Conservation (phyloP, 1,284 basidiomycete species). For the Rhizopogon parksii region DNA sequence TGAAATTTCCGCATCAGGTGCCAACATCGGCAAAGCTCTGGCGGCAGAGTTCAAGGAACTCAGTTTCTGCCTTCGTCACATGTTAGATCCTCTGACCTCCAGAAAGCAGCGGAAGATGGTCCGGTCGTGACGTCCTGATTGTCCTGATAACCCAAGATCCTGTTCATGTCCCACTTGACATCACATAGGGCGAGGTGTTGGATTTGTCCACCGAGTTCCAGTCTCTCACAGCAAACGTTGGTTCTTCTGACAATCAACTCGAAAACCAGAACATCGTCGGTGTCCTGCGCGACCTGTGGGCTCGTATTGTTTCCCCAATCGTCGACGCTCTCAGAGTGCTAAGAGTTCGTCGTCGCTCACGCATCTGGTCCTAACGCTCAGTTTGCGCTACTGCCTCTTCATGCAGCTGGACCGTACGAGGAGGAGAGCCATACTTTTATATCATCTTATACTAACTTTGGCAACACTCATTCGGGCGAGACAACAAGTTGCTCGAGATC, state of each 20-base stretch:
- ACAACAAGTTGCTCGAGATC: neutral
- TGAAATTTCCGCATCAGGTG: neutral
- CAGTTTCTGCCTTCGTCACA: constrained; percentile 7
- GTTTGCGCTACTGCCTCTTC: constrained; percentile 27
- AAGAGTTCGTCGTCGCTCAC: neutral
- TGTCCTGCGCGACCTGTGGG: constrained; percentile 21
- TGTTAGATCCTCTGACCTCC: constrained; percentile 14
- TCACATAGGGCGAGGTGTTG: neutral
- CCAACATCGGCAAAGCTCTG: neutral
- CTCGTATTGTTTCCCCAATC: constrained; percentile 18
- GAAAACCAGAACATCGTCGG: constrained; percentile 1
- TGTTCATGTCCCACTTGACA: constrained; percentile 7
- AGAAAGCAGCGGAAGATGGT: constrained; percentile 19
- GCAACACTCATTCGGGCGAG: constrained; percentile 16
- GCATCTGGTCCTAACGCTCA: constrained; percentile 25
- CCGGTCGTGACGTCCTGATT: constrained; percentile 25
- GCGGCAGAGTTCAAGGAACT: constrained; percentile 14
- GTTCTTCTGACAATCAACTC: neutral
- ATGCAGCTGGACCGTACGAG: constrained; percentile 25
- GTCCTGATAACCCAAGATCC: constrained; percentile 4
- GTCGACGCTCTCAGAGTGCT: constrained; percentile 9
- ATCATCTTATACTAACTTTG: constrained; percentile 27
- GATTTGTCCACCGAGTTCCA: neutral
- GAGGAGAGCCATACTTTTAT: constrained; percentile 15
- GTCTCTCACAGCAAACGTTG: neutral